These are phyloP conservation scores for Hanseniaspora occidentalis DNA, from an alignment of 805 yeast genomes.

Conservation along the genomic window DNA sequence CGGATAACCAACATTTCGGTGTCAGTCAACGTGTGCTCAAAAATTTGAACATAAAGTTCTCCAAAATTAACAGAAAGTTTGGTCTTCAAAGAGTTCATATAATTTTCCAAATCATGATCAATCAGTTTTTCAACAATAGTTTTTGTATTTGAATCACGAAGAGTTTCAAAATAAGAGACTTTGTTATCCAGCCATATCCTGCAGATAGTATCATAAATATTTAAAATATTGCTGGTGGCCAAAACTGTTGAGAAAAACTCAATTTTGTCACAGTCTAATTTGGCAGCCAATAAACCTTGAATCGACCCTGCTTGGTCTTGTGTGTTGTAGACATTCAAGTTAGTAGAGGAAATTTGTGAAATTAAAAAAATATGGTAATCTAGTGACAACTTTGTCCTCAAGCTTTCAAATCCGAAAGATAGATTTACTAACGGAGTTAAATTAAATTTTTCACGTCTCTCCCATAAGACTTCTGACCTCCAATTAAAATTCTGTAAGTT, in stretches of 20 bases:
- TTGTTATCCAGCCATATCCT: conserved; percentile 65
- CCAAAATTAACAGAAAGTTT: conserved; percentile 53
- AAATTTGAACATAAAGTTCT: conserved; percentile 46
- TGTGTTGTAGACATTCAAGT: conserved; percentile 56
- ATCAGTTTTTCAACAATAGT: conserved; percentile 15
- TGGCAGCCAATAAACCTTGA: conserved; percentile 51
- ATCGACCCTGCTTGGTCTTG: conserved; percentile 32
- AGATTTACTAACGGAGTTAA: conserved; percentile 56
- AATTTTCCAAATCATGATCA: conserved; percentile 20
- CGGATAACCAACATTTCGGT: conserved; percentile 57
- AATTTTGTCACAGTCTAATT: conserved; percentile 36
- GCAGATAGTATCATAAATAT: conserved; percentile 56
- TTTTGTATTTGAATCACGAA: conserved; percentile 40
- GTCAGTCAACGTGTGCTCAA: conserved; percentile 75
- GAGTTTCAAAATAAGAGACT: conserved; percentile 62
- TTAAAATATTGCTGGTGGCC: conserved; percentile 72
- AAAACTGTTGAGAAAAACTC: conserved; percentile 67
- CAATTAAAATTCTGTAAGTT: conserved; percentile 35
- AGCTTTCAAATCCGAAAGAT: conserved; percentile 39
- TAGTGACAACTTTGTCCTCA: conserved; percentile 54
- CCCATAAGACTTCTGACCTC: conserved; percentile 66
- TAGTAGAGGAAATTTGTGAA: conserved; percentile 34
- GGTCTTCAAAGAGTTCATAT: conserved; percentile 39
- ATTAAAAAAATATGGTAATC: conserved; percentile 81
- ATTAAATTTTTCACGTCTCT: conserved; percentile 28